These are phyloP conservation scores for Linnemannia hyalina DNA, from an alignment of 192 early-diverging fungal species.

Conservation along the genomic window DNA sequence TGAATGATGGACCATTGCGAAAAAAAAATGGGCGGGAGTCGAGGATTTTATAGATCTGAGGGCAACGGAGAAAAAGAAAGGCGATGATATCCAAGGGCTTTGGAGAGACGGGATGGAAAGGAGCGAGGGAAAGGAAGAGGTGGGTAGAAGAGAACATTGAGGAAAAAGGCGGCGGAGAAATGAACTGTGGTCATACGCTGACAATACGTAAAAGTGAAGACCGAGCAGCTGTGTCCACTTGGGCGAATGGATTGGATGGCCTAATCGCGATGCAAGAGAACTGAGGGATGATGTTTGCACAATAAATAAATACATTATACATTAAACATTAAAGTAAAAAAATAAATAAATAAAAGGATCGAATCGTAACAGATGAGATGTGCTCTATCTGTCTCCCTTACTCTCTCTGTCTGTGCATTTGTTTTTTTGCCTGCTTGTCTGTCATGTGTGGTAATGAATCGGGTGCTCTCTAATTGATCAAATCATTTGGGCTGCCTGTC, in stretches of 20 bases:
- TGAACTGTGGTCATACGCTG: no score
- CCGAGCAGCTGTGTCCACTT: no score
- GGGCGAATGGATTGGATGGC: no score
- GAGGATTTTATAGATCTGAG: not conserved
- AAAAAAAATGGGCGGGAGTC: not conserved
- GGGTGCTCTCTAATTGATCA: not conserved
- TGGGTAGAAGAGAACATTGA: no score
- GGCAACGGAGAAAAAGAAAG: not conserved
- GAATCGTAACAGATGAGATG: not conserved
- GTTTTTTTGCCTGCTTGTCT: not conserved
- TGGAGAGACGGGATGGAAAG: not conserved
- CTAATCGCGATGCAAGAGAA: no score
- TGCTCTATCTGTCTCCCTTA: constrained; percentile 1
- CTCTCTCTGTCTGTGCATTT: constrained; percentile 1
- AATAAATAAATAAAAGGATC: not conserved
- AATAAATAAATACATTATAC: no score
- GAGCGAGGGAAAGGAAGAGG: no score
- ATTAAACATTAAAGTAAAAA: no score
- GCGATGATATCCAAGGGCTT: not conserved
- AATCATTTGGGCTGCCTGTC: not conserved
- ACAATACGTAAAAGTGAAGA: no score
- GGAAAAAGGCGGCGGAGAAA: not conserved
- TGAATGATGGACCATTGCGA: not conserved
- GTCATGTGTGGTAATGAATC: not conserved
- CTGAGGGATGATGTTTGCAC: no score